phyloP scores from a whole-genome alignment of 106 monocot genomes.

The Allium sativum region DNA sequence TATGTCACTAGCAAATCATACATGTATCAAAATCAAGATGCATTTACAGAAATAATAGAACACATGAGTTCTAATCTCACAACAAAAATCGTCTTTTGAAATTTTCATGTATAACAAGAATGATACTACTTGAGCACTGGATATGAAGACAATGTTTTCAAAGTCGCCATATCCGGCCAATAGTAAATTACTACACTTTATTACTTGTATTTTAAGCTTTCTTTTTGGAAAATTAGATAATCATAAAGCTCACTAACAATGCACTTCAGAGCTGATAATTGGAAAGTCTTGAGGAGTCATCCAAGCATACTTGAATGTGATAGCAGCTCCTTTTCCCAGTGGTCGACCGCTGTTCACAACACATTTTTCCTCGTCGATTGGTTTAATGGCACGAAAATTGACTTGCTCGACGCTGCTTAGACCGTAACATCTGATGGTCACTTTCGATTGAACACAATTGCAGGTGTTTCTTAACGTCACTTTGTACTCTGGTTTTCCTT shows the following conservation, averaged over 20 bases:
- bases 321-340: conserved; percentile 17
- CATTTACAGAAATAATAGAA: conserved; percentile 3
- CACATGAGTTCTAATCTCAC: neutral
- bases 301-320: conserved; percentile 72
- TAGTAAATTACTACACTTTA: neutral
- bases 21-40: neutral
- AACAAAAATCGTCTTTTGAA: neutral
- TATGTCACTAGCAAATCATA: too few species aligned
- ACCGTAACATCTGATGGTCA: conserved; percentile 48
- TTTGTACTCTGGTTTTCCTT: conserved; percentile 47
- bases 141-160: neutral
- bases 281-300: conserved; percentile 73
- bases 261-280: conserved; percentile 38
- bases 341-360: conserved; percentile 40
- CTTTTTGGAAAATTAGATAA: neutral
- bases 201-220: too few species aligned
- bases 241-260: conserved; percentile 10
- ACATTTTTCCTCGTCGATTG: conserved; percentile 37
- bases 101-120: neutral
- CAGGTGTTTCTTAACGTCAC: conserved; percentile 40
- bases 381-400: conserved; percentile 32
- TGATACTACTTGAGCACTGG: conserved; percentile 4
- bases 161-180: conserved; percentile 2
- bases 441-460: conserved; percentile 36
- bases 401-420: conserved; percentile 60